phyloP scores from a whole-genome alignment of 2,329 filamentous ascomycete species.

The Alternaria hordeiaustralica region DNA sequence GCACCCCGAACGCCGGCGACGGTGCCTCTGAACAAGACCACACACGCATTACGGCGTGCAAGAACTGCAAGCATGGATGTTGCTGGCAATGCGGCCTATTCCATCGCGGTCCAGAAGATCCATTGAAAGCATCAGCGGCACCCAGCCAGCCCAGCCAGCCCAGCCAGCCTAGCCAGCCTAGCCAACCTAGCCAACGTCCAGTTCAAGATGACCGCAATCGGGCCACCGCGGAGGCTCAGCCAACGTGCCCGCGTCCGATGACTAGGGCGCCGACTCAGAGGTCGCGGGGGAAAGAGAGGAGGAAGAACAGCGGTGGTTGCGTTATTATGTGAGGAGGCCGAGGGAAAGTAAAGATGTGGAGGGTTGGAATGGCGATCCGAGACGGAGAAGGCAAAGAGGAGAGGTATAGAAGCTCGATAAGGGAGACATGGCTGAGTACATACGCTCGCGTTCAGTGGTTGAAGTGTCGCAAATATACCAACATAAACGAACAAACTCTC shows the following conservation, averaged over 20 bases:
- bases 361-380: no score
- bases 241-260: background rate
- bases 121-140: background rate
- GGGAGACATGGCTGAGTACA: background rate
- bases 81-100: background rate
- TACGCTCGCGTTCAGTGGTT: no score
- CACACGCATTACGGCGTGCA: background rate
- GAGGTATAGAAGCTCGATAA: background rate
- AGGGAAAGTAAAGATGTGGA: no score
- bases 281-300: background rate
- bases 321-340: background rate
- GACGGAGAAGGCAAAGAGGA: background rate
- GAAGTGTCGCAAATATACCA: background rate
- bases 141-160: no score
- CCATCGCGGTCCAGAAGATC: rapidly evolving
- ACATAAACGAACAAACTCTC: background rate
- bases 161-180: no score
- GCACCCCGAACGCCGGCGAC: background rate
- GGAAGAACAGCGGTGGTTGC: background rate
- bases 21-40: background rate
- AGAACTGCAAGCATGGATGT: background rate
- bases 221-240: background rate
- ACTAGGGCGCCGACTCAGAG: background rate
- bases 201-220: rapidly evolving
- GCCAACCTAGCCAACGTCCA: background rate